Conservation (phyloP, 306 rosid species). For the Cajanus cajan region DNA sequence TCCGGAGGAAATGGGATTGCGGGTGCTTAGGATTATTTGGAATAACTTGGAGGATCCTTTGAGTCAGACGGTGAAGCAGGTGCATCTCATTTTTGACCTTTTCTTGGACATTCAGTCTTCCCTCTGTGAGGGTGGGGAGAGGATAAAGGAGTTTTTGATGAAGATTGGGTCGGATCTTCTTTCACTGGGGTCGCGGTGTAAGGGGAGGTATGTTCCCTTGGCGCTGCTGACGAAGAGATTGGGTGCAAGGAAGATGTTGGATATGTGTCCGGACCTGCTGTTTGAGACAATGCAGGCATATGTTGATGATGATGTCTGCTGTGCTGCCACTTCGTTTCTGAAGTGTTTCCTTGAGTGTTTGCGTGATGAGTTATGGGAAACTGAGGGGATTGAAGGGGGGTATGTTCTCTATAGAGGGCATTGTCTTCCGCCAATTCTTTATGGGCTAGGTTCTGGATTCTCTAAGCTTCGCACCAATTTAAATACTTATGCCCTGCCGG, state of each 20-base stretch:
- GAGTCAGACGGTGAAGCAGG: constrained; percentile 96
- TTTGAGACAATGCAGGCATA: constrained; percentile 69
- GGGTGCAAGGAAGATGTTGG: constrained; percentile 76
- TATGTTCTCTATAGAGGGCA: constrained; percentile 71
- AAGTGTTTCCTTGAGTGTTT: constrained; percentile 82
- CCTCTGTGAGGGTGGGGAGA: constrained; percentile 61
- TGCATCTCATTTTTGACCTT: constrained; percentile 87
- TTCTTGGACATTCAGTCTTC: constrained; percentile 85
- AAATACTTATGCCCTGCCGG: constrained; percentile 85
- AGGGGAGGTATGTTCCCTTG: constrained; percentile 94
- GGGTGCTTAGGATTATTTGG: constrained; percentile 81
- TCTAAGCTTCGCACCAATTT: constrained; percentile 90
- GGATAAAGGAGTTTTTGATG: constrained; percentile 55
- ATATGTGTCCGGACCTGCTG: constrained; percentile 62
- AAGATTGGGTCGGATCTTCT: constrained; percentile 81
- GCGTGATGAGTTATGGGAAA: constrained; percentile 91
- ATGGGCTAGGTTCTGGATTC: constrained; percentile 88
- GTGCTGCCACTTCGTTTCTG: constrained; percentile 86
- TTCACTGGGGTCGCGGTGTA: constrained; percentile 78
- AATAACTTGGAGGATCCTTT: constrained; percentile 92
- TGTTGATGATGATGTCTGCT: constrained; percentile 89
- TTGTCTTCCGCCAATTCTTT: constrained; percentile 73
- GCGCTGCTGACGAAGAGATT: constrained; percentile 82
- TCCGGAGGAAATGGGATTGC: constrained; percentile 78
- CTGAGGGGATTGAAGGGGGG: constrained; percentile 84